A percentile compares a stretch with the other conserved stretches of the same genome.
Evolutionary conservation across 2,329 filamentous ascomycete species (phyloP).

Genomic region (Cladophialophora carrionii): DNA sequence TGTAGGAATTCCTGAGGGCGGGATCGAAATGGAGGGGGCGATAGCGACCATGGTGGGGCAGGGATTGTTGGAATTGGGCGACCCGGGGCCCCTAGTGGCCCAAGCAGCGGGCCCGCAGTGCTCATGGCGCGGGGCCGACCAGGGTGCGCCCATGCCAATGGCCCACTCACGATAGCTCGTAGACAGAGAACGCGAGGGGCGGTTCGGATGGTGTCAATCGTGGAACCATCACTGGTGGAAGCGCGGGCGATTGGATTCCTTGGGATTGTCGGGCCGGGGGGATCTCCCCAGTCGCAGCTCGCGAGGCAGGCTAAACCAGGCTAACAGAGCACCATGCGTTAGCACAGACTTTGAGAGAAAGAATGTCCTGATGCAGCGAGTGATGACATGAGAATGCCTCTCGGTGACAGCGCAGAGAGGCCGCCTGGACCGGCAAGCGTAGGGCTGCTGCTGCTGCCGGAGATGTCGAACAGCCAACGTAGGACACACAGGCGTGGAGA

Average conservation of each 20-base stretch:
- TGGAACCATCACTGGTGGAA: neutral
- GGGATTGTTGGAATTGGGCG: slow-evolving; percentile 17
- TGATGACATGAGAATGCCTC: neutral
- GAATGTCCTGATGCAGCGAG: neutral
- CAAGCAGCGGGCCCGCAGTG: slow-evolving; percentile 11
- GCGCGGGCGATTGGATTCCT: slow-evolving; percentile 5
- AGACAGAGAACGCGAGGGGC: slow-evolving; percentile 12
- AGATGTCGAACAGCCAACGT: neutral
- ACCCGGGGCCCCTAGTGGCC: slow-evolving; percentile 21
- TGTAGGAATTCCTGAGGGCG: slow-evolving; percentile 22
- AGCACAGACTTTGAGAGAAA: slow-evolving; percentile 6
- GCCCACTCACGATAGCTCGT: slow-evolving; percentile 4
- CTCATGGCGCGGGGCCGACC: slow-evolving; percentile 1
- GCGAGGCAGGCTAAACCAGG: slow-evolving; percentile 12
- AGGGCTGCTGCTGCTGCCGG: neutral
- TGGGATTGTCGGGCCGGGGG: slow-evolving; percentile 5
- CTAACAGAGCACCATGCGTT: slow-evolving; percentile 15
- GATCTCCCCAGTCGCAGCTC: slow-evolving; percentile 6
- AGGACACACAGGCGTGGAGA: neutral
- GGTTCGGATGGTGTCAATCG: neutral
- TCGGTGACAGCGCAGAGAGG: neutral
- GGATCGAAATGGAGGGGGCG: slow-evolving; percentile 15
- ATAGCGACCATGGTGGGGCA: slow-evolving; percentile 29
- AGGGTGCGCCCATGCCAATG: neutral
- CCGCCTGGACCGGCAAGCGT: neutral